A percentile compares a stretch with the other conserved stretches of the same genome.
phyloP scores from a whole-genome alignment of 2,329 filamentous ascomycete genomes.

The Aspergillus pseudoviridinutans region DNA sequence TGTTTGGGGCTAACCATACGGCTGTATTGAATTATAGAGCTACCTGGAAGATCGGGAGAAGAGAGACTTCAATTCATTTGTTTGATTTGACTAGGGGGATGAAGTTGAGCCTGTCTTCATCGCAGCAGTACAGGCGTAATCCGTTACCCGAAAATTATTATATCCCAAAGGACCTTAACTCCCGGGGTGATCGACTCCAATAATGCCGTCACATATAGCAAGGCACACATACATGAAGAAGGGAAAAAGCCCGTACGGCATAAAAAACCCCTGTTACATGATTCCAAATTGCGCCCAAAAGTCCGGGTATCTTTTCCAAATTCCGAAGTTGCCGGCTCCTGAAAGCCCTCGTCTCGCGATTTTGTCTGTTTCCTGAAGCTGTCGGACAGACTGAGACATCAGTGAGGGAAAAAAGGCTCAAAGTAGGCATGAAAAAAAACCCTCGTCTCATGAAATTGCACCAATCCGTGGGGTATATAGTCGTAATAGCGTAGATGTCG shows the following conservation, averaged over 20 bases:
- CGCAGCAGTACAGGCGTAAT: background rate
- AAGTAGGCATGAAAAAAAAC: background rate
- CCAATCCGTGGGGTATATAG: background rate
- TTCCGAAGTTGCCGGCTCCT: background rate
- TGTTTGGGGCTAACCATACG: background rate
- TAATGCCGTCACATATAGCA: background rate
- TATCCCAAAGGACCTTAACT: background rate
- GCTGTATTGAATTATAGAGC: background rate
- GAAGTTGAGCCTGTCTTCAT: background rate
- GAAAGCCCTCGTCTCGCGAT: too few species aligned
- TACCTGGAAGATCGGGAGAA: background rate
- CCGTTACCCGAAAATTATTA: background rate
- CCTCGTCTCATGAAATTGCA: background rate
- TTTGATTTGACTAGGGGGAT: background rate
- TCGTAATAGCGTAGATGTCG: background rate
- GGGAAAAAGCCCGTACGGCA: background rate
- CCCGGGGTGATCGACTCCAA: background rate
- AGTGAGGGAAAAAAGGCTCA: background rate
- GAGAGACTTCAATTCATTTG: background rate
- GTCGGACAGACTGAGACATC: background rate
- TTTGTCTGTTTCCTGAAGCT: background rate
- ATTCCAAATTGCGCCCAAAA: background rate
- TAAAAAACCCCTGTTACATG: background rate
- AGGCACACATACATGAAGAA: background rate
- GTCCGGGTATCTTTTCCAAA: background rate